phyloP scores from a whole-genome alignment of 441 rosid species.

The Eutrema salsugineum region DNA sequence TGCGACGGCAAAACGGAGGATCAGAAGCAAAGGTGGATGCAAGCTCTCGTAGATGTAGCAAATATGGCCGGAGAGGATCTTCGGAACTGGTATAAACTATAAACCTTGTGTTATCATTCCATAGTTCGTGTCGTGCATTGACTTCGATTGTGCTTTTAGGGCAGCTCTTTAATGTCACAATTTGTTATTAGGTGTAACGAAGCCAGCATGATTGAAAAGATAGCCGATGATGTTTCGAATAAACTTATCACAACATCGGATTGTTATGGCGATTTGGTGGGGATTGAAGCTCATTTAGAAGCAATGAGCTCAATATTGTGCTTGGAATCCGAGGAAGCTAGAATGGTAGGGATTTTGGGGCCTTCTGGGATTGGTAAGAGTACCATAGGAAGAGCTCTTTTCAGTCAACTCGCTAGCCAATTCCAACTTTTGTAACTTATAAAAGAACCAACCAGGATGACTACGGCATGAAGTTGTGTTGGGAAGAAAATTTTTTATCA shows the following conservation, averaged over 20 bases:
- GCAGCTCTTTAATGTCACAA: no score
- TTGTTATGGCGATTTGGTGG: neutral
- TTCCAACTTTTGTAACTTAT: neutral
- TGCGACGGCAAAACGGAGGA: neutral
- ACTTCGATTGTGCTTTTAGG: neutral
- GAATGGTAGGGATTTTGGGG: neutral
- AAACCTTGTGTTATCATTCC: neutral
- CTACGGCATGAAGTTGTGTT: neutral
- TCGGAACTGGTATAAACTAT: neutral
- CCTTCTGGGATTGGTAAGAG: neutral
- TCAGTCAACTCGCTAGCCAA: neutral
- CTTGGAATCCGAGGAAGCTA: neutral
- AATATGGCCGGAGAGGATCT: neutral
- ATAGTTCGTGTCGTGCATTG: neutral
- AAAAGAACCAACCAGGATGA: neutral
- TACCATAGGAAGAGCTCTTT: neutral
- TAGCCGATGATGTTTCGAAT: neutral
- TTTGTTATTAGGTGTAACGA: neutral
- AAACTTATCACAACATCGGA: neutral
- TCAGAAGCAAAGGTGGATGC: neutral
- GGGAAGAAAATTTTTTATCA: neutral
- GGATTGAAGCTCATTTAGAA: neutral
- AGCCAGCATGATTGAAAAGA: neutral
- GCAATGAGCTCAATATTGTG: neutral
- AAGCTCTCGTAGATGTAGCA: neutral